Conservation (phyloP, 306 rosid species). For the Betula pendula region DNA sequence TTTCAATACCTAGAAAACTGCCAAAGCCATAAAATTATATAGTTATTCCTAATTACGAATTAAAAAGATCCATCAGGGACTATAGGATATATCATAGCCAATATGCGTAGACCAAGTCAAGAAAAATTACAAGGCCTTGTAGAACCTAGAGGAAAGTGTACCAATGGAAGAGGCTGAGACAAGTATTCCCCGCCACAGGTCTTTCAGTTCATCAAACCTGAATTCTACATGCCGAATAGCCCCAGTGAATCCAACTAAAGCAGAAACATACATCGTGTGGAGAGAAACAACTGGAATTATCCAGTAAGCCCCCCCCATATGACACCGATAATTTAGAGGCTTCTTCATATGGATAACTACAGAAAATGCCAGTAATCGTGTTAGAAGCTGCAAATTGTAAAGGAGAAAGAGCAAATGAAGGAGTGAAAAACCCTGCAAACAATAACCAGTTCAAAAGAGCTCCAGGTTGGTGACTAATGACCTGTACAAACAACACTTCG, state of each 20-base stretch:
- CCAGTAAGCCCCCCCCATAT: constrained; percentile 71
- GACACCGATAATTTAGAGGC: constrained; percentile 77
- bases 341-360: constrained; percentile 62
- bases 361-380: constrained; percentile 32
- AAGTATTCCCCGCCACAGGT: constrained; percentile 92
- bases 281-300: constrained; percentile 59
- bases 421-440: not conserved
- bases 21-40: not conserved
- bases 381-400: constrained; percentile 21
- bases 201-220: constrained; percentile 91
- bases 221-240: constrained; percentile 88
- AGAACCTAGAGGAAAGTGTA: constrained; percentile 43
- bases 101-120: constrained; percentile 5
- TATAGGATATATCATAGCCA: not conserved
- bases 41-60: not conserved
- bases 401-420: not conserved
- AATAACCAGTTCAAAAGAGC: constrained; percentile 10
- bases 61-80: not conserved
- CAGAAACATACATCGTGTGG: constrained; percentile 63
- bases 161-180: constrained; percentile 71
- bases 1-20: not conserved
- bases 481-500: not conserved
- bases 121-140: constrained; percentile 17
- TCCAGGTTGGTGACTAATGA: constrained; percentile 4
- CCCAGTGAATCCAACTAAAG: constrained; percentile 70